phyloP scores from a whole-genome alignment of 2,329 filamentous ascomycete species.

The Ophiosphaerella korrae region DNA sequence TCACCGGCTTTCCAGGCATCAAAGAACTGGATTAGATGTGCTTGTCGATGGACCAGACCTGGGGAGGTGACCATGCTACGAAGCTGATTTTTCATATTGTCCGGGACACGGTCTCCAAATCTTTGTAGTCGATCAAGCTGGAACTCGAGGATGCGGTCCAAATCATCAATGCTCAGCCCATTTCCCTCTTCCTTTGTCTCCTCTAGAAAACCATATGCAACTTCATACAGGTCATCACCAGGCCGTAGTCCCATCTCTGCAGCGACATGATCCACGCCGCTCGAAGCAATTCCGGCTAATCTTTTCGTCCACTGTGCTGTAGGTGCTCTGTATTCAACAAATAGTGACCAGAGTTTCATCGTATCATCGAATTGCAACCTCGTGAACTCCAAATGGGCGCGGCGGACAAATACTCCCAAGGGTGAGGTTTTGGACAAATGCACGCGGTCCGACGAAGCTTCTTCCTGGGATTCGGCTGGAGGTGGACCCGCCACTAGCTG shows the following conservation, averaged over 20 bases:
- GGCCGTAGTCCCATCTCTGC: conserved; percentile 62
- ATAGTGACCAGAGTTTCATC: conserved; percentile 78
- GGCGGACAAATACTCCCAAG: conserved; percentile 78
- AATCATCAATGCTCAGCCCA: conserved; percentile 73
- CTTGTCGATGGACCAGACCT: conserved; percentile 71
- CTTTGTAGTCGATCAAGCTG: conserved; percentile 88
- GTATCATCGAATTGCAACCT: conserved; percentile 80
- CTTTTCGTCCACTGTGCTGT: conserved; percentile 67
- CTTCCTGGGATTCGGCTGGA: conserved; percentile 26
- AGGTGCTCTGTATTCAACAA: conserved; percentile 79
- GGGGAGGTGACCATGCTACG: conserved; percentile 70
- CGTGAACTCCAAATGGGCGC: conserved; percentile 78
- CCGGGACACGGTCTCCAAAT: conserved; percentile 79
- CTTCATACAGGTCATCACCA: conserved; percentile 54
- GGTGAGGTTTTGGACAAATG: conserved; percentile 75
- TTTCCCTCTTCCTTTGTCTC: conserved; percentile 47
- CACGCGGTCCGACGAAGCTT: conserved; percentile 51
- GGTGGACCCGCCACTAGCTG: conserved; percentile 60
- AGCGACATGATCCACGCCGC: conserved; percentile 64
- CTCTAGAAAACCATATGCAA: conserved; percentile 57
- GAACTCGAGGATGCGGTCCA: conserved; percentile 82
- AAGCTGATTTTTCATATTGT: conserved; percentile 74
- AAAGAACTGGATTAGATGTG: conserved; percentile 83
- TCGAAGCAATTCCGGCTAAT: conserved; percentile 33
- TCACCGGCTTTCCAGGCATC: conserved; percentile 92